Evolutionary conservation across 2,329 filamentous ascomycete genomes (phyloP).

Genomic region (Aspergillus sp.): DNA sequence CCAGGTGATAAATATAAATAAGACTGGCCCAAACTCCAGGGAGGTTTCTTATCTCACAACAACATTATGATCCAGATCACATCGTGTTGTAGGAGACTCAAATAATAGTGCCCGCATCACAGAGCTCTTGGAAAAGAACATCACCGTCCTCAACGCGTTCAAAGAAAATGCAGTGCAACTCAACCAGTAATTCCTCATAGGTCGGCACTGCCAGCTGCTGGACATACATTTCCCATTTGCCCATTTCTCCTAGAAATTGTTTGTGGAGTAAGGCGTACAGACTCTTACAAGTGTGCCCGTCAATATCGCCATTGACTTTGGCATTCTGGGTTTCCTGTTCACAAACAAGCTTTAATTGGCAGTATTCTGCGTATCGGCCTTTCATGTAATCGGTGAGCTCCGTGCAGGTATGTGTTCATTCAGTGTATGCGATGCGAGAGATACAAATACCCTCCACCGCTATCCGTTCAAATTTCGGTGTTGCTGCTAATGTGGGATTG

Average conservation of each 20-base stretch:
- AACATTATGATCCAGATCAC: neutral
- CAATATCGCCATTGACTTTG: slow-evolving; percentile 11
- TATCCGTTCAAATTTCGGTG: slow-evolving; percentile 27
- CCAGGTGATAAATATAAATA: neutral
- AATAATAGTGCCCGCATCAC: neutral
- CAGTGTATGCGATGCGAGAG: slow-evolving; percentile 20
- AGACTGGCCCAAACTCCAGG: neutral
- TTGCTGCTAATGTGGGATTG: slow-evolving; percentile 19
- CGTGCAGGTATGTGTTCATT: slow-evolving; percentile 9
- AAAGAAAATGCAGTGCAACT: slow-evolving; percentile 24
- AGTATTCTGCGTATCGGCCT: neutral
- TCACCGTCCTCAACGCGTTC: slow-evolving; percentile 28
- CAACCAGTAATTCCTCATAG: slow-evolving; percentile 26
- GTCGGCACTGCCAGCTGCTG: slow-evolving; percentile 23
- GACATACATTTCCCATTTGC: slow-evolving; percentile 26
- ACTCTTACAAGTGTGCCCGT: slow-evolving; percentile 9
- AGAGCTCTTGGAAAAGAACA: slow-evolving; percentile 8
- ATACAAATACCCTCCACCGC: slow-evolving; percentile 24
- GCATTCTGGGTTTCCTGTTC: slow-evolving; percentile 13
- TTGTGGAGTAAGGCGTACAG: slow-evolving; percentile 26
- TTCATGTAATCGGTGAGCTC: slow-evolving; percentile 8
- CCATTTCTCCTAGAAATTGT: slow-evolving; percentile 25
- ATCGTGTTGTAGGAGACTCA: neutral
- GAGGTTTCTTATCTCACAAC: neutral
- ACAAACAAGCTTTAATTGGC: neutral